Evolutionary conservation across 768 basidiomycete genomes (phyloP), one percentile per base, ranked within the genome.

Genomic region (Phaeotremella skinneri): DNA sequence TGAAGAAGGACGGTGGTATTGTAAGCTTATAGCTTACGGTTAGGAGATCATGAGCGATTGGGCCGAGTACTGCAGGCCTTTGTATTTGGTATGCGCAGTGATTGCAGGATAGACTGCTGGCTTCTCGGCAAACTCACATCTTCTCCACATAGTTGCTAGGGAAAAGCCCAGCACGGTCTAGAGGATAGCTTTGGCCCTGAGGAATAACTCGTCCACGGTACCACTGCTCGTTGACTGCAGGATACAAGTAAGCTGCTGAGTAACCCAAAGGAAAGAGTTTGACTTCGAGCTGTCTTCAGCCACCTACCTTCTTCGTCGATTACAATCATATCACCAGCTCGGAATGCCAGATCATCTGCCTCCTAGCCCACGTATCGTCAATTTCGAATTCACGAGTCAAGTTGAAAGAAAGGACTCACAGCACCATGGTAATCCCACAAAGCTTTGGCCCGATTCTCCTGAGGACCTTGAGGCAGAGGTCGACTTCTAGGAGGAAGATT

Each of bases 301-400:
- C 31, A 54, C 68, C 43, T 52, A 73, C 71, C 71, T 49, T 91
- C 87, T 55, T 85, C 83, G 47, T 87, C 76, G 54, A 93, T 81
- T 49, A 88, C 85, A 57, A 93, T 81, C 37, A 83, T 81, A 68
- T 91, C 90, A 1, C 89, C 90, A 0, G 82, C 71, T 27, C 79
- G 68, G 80, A 93, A 91, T 1, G 84, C 82, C 5, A 93, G 80
- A 70, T 93, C 90, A 29, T 86, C 83, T 4, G 87, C 89, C 37
- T 89, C 87, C 87, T 90, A 66, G 13, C 25, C 16, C 26, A 53
- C 48, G 39, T 45, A 23, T 7, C 9, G 49, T 5, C 23, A 7
- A 50, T 7, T 5, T 16, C 9, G 9, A 5, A 50, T 16, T 29
- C 26, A 23, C 14, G 29, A 5, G 20, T 7, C 9, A 6, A 50